Conservation (phyloP, 2,329 filamentous ascomycete genomes). For the Verticillium zaregamsianum region DNA sequence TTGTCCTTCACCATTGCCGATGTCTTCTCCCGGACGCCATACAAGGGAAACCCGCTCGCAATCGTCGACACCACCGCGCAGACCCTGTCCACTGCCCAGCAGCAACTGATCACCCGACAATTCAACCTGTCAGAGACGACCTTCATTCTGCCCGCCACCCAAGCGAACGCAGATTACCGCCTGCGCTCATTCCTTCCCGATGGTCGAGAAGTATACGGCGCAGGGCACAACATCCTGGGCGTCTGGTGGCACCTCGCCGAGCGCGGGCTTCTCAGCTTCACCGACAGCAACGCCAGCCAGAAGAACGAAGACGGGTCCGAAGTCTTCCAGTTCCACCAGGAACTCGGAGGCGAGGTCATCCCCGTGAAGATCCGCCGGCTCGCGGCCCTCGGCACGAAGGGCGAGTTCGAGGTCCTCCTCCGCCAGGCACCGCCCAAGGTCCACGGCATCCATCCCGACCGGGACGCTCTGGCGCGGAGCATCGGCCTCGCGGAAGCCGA, state of each 20-base stretch:
- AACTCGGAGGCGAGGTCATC: constrained; percentile 7
- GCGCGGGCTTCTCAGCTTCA: constrained; percentile 7
- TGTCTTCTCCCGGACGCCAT: constrained; percentile 14
- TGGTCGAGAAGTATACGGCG: constrained; percentile 15
- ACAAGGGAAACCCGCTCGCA: constrained; percentile 16
- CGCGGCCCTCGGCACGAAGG: neutral
- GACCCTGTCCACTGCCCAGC: constrained; percentile 11
- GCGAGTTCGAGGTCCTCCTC: constrained; percentile 5
- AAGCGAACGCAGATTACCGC: constrained; percentile 3
- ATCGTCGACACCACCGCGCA: constrained; percentile 13
- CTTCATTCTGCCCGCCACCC: constrained; percentile 9
- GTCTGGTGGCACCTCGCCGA: constrained; percentile 17
- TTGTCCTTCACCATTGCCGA: constrained; percentile 9
- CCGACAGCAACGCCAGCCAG: neutral
- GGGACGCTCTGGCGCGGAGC: constrained; percentile 3
- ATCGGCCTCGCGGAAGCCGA: constrained; percentile 6
- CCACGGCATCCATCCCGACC: constrained; percentile 9
- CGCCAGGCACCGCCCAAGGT: constrained; percentile 10
- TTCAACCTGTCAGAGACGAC: constrained; percentile 19
- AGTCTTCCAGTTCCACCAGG: constrained; percentile 9
- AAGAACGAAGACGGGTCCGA: constrained; percentile 1
- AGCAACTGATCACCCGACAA: constrained; percentile 17
- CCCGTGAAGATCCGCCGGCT: constrained; percentile 4
- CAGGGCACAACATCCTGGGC: constrained; percentile 18
- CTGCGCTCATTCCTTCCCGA: constrained; percentile 16